These are phyloP conservation scores for Hanseniaspora thailandica DNA, from an alignment of 805 yeast species.

Conservation along the genomic window DNA sequence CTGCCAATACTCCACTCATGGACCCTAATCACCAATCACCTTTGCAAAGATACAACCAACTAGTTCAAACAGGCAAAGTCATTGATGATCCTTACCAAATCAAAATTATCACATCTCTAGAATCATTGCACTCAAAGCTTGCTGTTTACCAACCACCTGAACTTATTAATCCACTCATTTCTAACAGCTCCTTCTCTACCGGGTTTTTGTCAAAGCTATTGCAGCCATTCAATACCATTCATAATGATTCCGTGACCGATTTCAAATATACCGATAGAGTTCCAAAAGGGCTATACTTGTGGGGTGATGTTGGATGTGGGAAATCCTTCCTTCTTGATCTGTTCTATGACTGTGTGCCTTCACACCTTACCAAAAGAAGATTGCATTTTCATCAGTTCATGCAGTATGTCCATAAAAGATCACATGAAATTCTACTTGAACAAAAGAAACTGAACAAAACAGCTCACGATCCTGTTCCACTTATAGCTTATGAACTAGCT, in stretches of 20 bases:
- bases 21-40: slow-evolving; percentile 30
- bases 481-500: slow-evolving; percentile 74
- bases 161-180: slow-evolving; percentile 29
- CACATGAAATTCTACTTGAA: slow-evolving; percentile 57
- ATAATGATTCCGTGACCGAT: slow-evolving; percentile 13
- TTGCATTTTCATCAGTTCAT: slow-evolving; percentile 94
- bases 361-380: slow-evolving; percentile 62
- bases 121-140: slow-evolving; percentile 47
- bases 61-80: slow-evolving; percentile 40
- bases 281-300: slow-evolving; percentile 79
- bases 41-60: slow-evolving; percentile 38
- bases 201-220: slow-evolving; percentile 10
- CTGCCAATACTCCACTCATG: neutral
- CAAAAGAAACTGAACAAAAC: slow-evolving; percentile 35
- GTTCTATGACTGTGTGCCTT: slow-evolving; percentile 74
- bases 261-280: slow-evolving; percentile 30
- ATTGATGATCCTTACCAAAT: slow-evolving; percentile 75
- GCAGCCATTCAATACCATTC: slow-evolving; percentile 16
- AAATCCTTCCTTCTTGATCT: slow-evolving; percentile 97
- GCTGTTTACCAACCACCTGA: slow-evolving; percentile 49
- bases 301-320: slow-evolving; percentile 98
- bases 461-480: slow-evolving; percentile 72
- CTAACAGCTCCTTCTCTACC: neutral
- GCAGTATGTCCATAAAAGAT: slow-evolving; percentile 82
- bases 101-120: slow-evolving; percentile 50